Evolutionary conservation across 768 basidiomycete genomes (phyloP).

Genomic region (Plicaturopsis crispa): DNA sequence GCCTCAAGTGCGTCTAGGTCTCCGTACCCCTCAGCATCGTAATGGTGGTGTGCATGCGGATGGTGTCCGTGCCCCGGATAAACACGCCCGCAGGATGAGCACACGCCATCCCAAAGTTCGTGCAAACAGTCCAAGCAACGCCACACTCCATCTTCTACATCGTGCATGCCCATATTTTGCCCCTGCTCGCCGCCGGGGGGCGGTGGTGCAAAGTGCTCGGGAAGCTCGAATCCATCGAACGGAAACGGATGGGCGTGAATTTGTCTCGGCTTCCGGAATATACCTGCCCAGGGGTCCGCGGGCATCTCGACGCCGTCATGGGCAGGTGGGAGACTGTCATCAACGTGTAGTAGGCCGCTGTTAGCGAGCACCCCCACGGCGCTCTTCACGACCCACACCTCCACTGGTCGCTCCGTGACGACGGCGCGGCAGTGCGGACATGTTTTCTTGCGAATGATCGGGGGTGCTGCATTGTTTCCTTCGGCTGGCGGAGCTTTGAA

Average conservation of each 20-base stretch:
- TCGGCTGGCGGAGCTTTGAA: slow-evolving; percentile 43
- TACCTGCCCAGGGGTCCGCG: slow-evolving; percentile 58
- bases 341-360: slow-evolving; percentile 43
- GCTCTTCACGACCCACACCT: slow-evolving; percentile 22
- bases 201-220: too few relatives aligned
- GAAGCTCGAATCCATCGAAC: too few relatives aligned
- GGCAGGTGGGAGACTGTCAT: slow-evolving; percentile 6
- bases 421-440: slow-evolving; percentile 45
- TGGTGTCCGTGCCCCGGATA: too few relatives aligned
- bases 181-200: slow-evolving; percentile 20
- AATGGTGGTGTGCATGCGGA: too few relatives aligned
- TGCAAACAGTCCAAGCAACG: slow-evolving; percentile 72
- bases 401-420: slow-evolving; percentile 33
- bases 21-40: slow-evolving; percentile 11
- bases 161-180: slow-evolving; percentile 54
- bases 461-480: slow-evolving; percentile 16
- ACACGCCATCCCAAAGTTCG: slow-evolving; percentile 68
- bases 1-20: not conserved
- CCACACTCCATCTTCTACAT: slow-evolving; percentile 71
- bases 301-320: slow-evolving; percentile 12
- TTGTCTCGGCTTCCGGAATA: slow-evolving; percentile 40
- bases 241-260: not conserved
- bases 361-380: slow-evolving; percentile 36
- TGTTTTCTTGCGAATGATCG: slow-evolving; percentile 32
- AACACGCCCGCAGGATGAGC: slow-evolving; percentile 50